Evolutionary conservation across 305 asterid species (phyloP).

Genomic region (Ilex paraguariensis): DNA sequence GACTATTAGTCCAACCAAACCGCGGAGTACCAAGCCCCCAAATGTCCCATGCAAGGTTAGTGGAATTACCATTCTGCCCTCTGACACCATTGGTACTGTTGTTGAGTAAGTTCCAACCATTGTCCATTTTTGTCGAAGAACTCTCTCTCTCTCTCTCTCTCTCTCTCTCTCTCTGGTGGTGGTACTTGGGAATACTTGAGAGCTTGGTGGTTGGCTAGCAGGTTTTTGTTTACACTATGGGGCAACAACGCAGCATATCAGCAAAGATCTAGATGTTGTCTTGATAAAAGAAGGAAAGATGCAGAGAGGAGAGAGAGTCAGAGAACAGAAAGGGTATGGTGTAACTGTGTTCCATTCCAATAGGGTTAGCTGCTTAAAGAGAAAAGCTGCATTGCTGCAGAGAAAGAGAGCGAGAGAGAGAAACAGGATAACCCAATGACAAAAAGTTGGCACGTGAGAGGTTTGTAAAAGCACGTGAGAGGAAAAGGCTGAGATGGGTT

Average conservation of each 20-base stretch:
- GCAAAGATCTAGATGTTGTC: constrained; percentile 19
- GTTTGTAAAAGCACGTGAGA: not conserved
- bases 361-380: constrained; percentile 25
- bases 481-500: not conserved
- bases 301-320: not conserved
- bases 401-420: not conserved
- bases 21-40: constrained; percentile 17
- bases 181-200: not conserved
- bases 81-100: constrained; percentile 6
- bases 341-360: constrained; percentile 25
- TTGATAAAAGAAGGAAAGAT: constrained; percentile 21
- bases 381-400: constrained; percentile 6
- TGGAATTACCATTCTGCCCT: constrained; percentile 16
- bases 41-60: constrained; percentile 27
- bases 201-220: not conserved
- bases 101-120: constrained; percentile 27
- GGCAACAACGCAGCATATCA: constrained; percentile 17
- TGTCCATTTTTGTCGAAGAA: constrained; percentile 32
- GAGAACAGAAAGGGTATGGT: constrained; percentile 16
- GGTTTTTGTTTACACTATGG: constrained; percentile 8
- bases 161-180: not conserved
- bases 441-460: not conserved
- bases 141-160: not conserved
- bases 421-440: not conserved
- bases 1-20: constrained; percentile 9